Evolutionary conservation across 805 yeast genomes (phyloP), one percentile per base, ranked within the genome.

Genomic region (Saturnispora hagleri): DNA sequence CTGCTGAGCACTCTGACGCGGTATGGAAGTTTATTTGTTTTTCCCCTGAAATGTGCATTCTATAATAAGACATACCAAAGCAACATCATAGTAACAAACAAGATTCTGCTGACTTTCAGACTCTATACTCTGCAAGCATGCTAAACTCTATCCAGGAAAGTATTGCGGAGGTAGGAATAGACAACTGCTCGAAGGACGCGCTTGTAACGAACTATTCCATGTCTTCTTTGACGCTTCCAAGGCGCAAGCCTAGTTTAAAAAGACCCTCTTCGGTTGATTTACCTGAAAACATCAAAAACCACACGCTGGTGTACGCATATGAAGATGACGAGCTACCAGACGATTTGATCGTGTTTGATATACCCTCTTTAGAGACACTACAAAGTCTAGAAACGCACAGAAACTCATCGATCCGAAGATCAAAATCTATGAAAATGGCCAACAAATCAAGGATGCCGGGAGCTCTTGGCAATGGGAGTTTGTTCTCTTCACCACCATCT

Each of bases 311-410:
- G 45, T 63, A 60, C 18, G 50, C 67, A 6, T 79, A 77, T 17
- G 84, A 80, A 56, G 80, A 78, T 56, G 80, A 77, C 53, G 76
- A 78, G 52, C 65, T 79, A 42, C 81, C 81, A 1, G 79, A 73
- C 43, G 75, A 75, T 51, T 65, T 74, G 22, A 70, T 75, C 22
- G 76, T 82, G 53, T 83, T 70, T 65, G 82, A 84, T 58, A 85
- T 84, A 18, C 89, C 89, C 3, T 65, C 80, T 49, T 73, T 85
- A 0, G 82, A 79, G 46, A 75, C 84, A 0, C 64, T 82, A 18
- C 69, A 64, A 5, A 64, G 73, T 12, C 56, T 71, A 17, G 56
- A 69, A n/a, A 66, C 67, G 18, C 65, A 66, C 46, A 73, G 74
- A 55, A 41, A 17, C 9, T 43, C 46, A 2, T 43, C 48, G 3